Base-by-base conservation (phyloP, 2,329 filamentous ascomycete species). In the Fusarium tupiense region DNA sequence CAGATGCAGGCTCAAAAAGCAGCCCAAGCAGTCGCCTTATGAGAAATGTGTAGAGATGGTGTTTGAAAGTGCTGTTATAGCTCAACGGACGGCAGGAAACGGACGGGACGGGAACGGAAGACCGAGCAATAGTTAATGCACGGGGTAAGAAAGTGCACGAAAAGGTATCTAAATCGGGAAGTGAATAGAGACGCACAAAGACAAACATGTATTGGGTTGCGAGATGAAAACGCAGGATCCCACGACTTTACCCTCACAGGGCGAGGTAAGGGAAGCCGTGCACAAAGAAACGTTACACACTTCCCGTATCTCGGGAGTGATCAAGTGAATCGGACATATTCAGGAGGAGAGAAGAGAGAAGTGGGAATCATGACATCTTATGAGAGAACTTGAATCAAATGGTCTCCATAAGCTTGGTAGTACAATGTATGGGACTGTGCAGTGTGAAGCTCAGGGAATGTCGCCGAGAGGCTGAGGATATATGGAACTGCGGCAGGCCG, bases 281-380 rank as follows among this genome's bases (percentile, higher is more conserved):
- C 29, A 29, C 61, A 26, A n/a, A 33, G 3, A 19, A 54, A 54
- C 37, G 67, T 70, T 54, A 60, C 67, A 70, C 67, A 37, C n/a
- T 54, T 40, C 31, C 22, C 43, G 41, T 54, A 38, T 47, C 17
- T 26, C 35, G 40, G 26, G 31, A 54, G 33, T 20, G 16, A 47
- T 43, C n/a, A 44, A 22, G 26, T 40, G 13, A 29, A 43, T 43
- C 49, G 6, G 10, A 13, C n/a, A 26, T 53, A 22, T 24, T 19
- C 4, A 41, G 53, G 38, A 56, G 40, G 47, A 49, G 41, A 49
- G 6, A 47, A 59, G 66, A 70, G 60, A 43, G 11, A 31, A 17
- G 31, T n/a, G 37, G 41, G 40, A 17, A 13, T 43, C 13, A 16
- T 13, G 17, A 6, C 3, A 11, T 8, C 43, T 70, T 70, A 50